Conservation (phyloP, 1,284 basidiomycete genomes). For the Cutaneotrichosporon mucoides region DNA sequence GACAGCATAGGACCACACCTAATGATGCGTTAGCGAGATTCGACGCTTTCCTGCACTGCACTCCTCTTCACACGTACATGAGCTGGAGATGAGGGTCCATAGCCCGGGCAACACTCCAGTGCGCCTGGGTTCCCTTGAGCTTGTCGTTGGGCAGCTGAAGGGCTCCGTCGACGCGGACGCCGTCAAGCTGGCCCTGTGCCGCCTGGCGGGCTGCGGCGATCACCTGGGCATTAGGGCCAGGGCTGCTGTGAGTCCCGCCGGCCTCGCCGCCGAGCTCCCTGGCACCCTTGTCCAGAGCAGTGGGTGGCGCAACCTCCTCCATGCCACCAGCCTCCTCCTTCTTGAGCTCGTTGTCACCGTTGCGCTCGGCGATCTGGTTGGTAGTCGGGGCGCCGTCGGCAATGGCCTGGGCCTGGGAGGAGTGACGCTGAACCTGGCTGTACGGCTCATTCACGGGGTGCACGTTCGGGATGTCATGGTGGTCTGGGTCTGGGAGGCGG, state of each 20-base stretch:
- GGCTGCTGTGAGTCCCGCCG: conserved; percentile 27
- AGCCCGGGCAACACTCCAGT: conserved; percentile 24
- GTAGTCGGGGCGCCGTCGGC: neutral
- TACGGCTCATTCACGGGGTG: conserved; percentile 31
- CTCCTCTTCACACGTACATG: conserved; percentile 34
- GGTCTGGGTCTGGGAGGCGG: conserved; percentile 2
- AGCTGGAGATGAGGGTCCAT: conserved; percentile 52
- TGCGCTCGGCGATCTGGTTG: conserved; percentile 1
- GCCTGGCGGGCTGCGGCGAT: conserved; percentile 16
- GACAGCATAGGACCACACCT: conserved; percentile 73
- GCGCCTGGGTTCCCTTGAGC: conserved; percentile 14
- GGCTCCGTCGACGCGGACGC: conserved; percentile 5
- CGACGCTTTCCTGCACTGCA: neutral
- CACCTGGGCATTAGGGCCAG: conserved; percentile 11
- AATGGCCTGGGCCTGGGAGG: neutral
- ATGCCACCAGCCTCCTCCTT: conserved; percentile 32
- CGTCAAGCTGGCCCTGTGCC: conserved; percentile 3
- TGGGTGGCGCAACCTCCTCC: conserved; percentile 31
- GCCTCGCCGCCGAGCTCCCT: conserved; percentile 35
- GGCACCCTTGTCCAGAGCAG: conserved; percentile 34
- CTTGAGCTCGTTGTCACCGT: conserved; percentile 7
- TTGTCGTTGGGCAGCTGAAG: conserved; percentile 5
- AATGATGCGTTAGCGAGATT: conserved; percentile 2
- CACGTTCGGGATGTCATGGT: conserved; percentile 23
- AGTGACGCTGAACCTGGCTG: neutral